Evolutionary conservation across 2,329 filamentous ascomycete genomes (phyloP), one percentile per base, ranked within the genome.

Genomic region (Colletotrichum sojae): DNA sequence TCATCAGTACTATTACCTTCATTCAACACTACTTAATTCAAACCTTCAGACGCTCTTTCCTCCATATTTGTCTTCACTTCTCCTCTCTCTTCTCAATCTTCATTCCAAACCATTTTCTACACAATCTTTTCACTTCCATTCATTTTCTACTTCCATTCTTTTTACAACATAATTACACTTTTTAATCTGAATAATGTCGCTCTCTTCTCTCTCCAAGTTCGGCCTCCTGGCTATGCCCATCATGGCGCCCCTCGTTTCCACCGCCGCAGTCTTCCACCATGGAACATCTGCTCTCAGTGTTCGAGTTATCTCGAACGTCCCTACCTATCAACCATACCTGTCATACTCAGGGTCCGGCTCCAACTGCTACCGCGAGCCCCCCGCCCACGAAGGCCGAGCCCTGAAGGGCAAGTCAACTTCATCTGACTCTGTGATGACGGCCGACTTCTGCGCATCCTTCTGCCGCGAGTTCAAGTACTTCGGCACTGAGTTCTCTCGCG

Each of bases 391-490:
- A 15, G 55, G 55, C 15, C 43, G 81, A 39, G 80, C 81, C 15
- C 75, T 83, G 18, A 43, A 69, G 1, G 76, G 67, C 40, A 61
- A 72, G 46, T 62, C 58, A 3, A 71, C 72, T 13, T 69, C 75
- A 5, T 72, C 69, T 9, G 74, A 74, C 9, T 16, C 74, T 67
- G 40, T 4, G 16, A 79, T 79, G 77, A 79, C 75, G 59, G 76
- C 78, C 69, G 73, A 77, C 25, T 58, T 68, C 16, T 80, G 79
- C 68, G 77, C 79, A 20, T 12, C n/a, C 46, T 76, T 76, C 71
- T 83, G 81, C 69, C 70, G 73, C 15, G 72, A 72, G 6, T 83
- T 75, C 72, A 76, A 75, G 63, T 83, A 75, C 67, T 81, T 80
- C 69, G 78, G 78, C 10, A 79, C 78, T 16, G 77, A 81, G 73